Evolutionary conservation across 1,284 basidiomycete species (phyloP), one percentile per base, ranked within the genome.

Genomic region (Volvariella volvacea): DNA sequence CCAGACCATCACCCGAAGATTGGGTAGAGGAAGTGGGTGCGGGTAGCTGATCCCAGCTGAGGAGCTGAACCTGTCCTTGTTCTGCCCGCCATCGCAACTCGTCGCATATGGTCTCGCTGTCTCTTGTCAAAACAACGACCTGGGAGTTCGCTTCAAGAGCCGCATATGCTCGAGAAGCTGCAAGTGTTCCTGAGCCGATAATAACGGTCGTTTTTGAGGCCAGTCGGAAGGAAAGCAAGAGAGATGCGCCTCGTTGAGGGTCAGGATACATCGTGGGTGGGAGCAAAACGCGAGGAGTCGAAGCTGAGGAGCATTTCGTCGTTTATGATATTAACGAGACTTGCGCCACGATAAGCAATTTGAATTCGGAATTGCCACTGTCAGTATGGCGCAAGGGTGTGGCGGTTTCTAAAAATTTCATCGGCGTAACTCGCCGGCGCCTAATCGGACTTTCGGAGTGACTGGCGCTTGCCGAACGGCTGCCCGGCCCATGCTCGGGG

Each of bases 121-220:
- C 74, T 22, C 63, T 69, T 0, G 68, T 68, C 2, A 90, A 60
- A 20, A 96, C 66, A 22, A 85, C 62, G 22, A 95, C 92, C 9
- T 60, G 56, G 1, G 88, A 83, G 45, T 85, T 85, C 0, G 92
- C 87, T 59, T 95, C 91, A 34, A 95, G 74, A 3, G 89, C 83
- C 2, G 86, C 71, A 55, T 88, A 88, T 3, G 87, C 83, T 31
- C 93, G 78, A 19, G 79, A 78, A 0, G 92, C 90, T 0, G 92
- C 91, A 1, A 96, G 74, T 10, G 74, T 57, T 25, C 83, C 80
- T 2, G 83, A 77, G 1, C 93, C 92, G 28, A 95, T 57, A 38
- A 97, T 74, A 28, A 96, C 65, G 15, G 80, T 72, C 0, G 66
- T 68, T 43, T 73, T 73, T 38, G 63, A 57, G 10, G 69, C 67